phyloP scores from a whole-genome alignment of 2,329 filamentous ascomycete genomes.

The Fusarium tjaetaba region DNA sequence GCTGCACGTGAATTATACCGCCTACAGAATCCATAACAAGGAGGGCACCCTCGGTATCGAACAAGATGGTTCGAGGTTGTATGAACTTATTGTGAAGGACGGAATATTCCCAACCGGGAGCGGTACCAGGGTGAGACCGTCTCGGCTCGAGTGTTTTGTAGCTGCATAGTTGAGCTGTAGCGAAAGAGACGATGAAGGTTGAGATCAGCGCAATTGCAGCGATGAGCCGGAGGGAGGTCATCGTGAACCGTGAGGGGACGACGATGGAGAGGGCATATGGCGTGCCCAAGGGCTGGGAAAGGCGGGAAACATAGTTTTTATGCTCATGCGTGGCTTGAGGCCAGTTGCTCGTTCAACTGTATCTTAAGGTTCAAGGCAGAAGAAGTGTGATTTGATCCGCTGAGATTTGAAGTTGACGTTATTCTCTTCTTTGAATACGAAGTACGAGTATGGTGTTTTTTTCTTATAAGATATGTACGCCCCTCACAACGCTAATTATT shows the following conservation, averaged over 20 bases:
- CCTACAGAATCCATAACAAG: conserved; percentile 56
- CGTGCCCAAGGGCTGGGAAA: neutral
- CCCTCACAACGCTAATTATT: neutral
- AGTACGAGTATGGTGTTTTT: neutral
- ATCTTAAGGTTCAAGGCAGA: neutral
- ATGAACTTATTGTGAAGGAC: conserved; percentile 55
- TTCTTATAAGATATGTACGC: neutral
- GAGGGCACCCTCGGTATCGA: conserved; percentile 57
- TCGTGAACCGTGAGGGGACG: conserved; percentile 16
- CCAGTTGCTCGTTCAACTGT: neutral
- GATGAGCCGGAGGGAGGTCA: conserved; percentile 23
- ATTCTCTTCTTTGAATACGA: neutral
- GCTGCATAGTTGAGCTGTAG: conserved; percentile 14
- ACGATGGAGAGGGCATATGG: neutral
- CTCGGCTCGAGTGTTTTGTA: conserved; percentile 46
- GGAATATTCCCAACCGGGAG: conserved; percentile 56
- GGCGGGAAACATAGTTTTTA: neutral
- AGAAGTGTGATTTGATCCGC: neutral
- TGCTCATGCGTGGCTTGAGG: neutral
- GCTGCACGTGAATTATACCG: conserved; percentile 54
- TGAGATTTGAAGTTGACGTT: neutral
- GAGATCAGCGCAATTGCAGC: conserved; percentile 5
- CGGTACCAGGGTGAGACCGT: conserved; percentile 51
- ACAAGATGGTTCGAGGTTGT: conserved; percentile 56
- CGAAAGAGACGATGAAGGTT: conserved; percentile 3